Evolutionary conservation across 1,139 yeast genomes (phyloP), one percentile per base, ranked within the genome.

Genomic region (Geotrichum phurueaensis): DNA sequence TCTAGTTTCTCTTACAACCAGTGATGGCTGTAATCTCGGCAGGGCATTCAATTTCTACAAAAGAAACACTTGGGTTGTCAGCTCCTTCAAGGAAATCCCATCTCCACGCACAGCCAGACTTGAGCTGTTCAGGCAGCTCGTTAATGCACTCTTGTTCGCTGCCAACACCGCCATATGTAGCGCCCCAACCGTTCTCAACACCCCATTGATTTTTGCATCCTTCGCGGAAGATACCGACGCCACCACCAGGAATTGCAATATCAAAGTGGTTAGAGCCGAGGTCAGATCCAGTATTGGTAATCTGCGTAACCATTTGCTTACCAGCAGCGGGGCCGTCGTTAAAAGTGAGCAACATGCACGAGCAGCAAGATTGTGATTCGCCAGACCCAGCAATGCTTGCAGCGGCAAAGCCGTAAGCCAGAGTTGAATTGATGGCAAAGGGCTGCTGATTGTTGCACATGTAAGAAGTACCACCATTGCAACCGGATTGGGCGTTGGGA

Each of bases 351-450:
- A 61, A 55, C 49, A 52, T 50, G 48, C 66, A 64, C 1, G 66
- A 47, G 50, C 66, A 64, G 39, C 63, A 61, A 39, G 53, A 39
- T 15, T 57, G 51, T 20, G 60, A 48, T 50, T 62, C 64, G 23
- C 57, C 57, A 36, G 53, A 6, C 53, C 27, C 53, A 7, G 65
- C 66, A 27, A n/a, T 20, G 22, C 63, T 58, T 10, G 57, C 65
- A 18, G 66, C 66, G 27, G 62, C 64, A 55, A 60, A 63, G 23
- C 66, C 66, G 33, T 56, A 64, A 22, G 66, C 64, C 10, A 64
- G 54, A 10, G 56, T 48, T 23, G 53, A 57, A 29, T 51, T 57
- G 51, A 58, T 39, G 3, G 56, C 65, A 60, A 61, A 64, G 33
- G 66, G 66, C 50, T 57, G 60, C 52, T 64, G 65, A 53, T 63